Percentiles rank a stretch among this genome's conserved stretches.
These are phyloP conservation scores for Physcomitrium patens DNA, from an alignment of 225 moss, liverwort and hornwort genomes.

Conservation along the genomic window DNA sequence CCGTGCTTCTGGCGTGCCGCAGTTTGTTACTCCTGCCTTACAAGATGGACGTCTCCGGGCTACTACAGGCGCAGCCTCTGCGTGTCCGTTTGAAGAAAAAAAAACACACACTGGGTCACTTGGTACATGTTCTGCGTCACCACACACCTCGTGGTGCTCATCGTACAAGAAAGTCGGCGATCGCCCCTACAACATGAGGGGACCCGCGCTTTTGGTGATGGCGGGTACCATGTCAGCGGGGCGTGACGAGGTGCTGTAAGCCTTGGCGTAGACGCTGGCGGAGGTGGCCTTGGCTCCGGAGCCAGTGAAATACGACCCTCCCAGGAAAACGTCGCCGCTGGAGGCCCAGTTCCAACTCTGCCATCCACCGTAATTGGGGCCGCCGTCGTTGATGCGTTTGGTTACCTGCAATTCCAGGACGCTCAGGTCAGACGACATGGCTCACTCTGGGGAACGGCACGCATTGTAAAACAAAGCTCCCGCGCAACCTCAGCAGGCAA, in stretches of 20 bases:
- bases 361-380: conserved; percentile 43
- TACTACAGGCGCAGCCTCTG: background rate
- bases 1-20: too few species aligned
- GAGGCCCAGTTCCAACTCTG: conserved; percentile 52
- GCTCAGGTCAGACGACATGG: background rate
- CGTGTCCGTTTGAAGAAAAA: too few species aligned
- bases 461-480: background rate
- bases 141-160: too few species aligned
- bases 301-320: conserved; percentile 40
- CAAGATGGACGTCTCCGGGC: background rate
- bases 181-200: background rate
- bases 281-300: conserved; percentile 21
- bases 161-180: too few species aligned
- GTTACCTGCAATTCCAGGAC: conserved; percentile 36
- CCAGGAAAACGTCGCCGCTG: conserved; percentile 33
- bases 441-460: too few species aligned
- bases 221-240: conserved; percentile 34
- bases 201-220: conserved; percentile 42
- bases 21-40: too few species aligned
- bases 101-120: too few species aligned
- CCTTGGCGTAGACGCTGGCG: conserved; percentile 25
- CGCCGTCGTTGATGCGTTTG: conserved; percentile 38
- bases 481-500: too few species aligned
- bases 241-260: conserved; percentile 37
- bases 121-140: too few species aligned